Evolutionary conservation across 805 yeast genomes (phyloP), one percentile per base, ranked within the genome.

Genomic region (Barnettozyma sp.): DNA sequence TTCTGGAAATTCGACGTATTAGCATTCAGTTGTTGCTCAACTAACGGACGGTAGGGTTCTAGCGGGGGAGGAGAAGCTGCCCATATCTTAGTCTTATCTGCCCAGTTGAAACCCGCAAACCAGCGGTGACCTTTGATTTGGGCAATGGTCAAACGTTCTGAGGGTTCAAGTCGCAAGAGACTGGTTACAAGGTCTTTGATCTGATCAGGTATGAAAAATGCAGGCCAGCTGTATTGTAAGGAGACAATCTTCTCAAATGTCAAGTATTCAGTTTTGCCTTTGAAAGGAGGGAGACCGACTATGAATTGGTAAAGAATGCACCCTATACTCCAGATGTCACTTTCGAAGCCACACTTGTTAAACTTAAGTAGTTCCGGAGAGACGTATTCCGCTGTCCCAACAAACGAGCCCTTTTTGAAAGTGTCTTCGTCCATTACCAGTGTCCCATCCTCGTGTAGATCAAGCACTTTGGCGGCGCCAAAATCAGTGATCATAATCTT

Each of bases 251-350:
- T 82, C 54, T 83, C 92, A 56, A 83, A 83, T 0, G 90, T 83
- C 35, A 77, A 60, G 49, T 82, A 83, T 52, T 83, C 94, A 47
- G 83, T 83, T 3, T 83, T 69, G 2, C 90, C 94, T 51, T 82
- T 82, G 56, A 83, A 83, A 5, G 94, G 92, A 1, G 97, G 92
- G 41, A 71, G 70, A 0, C 97, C 96, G 45, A 92, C 92, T 13
- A 88, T 76, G 88, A 92, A 85, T 57, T 92, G 97, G 58, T 83
- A 92, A 1, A 92, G 58, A 3, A 92, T 90, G 55, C 97, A 87
- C 0, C 98, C 98, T 55, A 95, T 79, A 11, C 97, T 90, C 98
- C 98, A 92, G 9, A 92, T 77, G 60, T 92, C 98, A 22, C 96
- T 82, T 82, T 80, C 81, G 52, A 76, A 82, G 14, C 94, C 92